These are phyloP conservation scores for Daucus carota DNA, from an alignment of 129 eudicot genomes.

Conservation along the genomic window DNA sequence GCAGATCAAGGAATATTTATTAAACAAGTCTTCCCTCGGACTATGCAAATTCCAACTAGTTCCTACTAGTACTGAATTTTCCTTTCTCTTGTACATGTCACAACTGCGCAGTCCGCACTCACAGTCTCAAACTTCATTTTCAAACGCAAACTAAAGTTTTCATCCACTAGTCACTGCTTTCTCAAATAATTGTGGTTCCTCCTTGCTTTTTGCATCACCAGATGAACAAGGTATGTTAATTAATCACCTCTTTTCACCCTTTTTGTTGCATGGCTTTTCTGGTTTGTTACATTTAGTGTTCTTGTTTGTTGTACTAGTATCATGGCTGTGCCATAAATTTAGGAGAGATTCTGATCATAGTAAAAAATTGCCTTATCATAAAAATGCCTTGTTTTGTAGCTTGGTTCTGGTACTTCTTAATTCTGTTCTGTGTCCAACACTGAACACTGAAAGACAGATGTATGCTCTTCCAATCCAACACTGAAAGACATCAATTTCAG, in stretches of 20 bases:
- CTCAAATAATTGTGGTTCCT: not conserved
- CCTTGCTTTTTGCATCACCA: not conserved
- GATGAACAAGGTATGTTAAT: not conserved
- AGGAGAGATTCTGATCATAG: constrained; percentile 17
- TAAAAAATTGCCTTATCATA: constrained; percentile 20
- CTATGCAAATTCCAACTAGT: too few species aligned
- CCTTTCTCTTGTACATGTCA: not conserved
- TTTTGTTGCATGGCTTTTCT: constrained; percentile 13
- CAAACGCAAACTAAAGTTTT: not conserved
- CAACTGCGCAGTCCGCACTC: not conserved
- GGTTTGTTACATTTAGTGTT: constrained; percentile 12
- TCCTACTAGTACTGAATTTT: too few species aligned
- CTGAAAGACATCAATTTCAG: constrained; percentile 42
- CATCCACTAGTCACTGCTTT: not conserved
- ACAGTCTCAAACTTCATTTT: too few species aligned
- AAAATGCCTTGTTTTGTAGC: constrained; percentile 31
- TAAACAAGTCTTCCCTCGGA: too few species aligned
- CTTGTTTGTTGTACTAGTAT: constrained; percentile 7
- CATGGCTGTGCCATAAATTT: constrained; percentile 22
- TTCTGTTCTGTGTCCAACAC: constrained; percentile 41
- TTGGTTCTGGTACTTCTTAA: constrained; percentile 33
- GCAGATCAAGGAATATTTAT: too few species aligned
- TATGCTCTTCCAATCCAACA: constrained; percentile 32
- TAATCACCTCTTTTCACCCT: not conserved
- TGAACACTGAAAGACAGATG: constrained; percentile 47